Evolutionary conservation across 768 basidiomycete genomes (phyloP), one percentile per base, ranked within the genome.

Genomic region (Panaeolus cyanescens): DNA sequence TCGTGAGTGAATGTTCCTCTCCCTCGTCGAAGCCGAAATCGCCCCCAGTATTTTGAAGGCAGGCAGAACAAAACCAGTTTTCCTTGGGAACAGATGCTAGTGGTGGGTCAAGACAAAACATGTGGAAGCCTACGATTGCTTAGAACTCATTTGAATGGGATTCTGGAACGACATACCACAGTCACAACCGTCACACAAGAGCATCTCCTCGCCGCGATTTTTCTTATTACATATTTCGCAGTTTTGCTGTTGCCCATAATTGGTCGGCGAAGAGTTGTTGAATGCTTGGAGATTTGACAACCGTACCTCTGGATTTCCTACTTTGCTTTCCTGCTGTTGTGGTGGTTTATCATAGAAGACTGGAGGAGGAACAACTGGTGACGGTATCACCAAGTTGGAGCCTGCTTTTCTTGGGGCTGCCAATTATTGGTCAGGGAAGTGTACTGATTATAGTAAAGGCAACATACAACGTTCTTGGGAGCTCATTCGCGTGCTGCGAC

Each of bases 21-120:
- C 97, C 97, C 70, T 98, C 96, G 68, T 98, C 97, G 69, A 99
- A 99, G 31, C 97, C 97, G 68, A 93, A 99, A 75, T 98, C 97
- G 56, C 92, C 92, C 10, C 96, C 96, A 0, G 93, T 96, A 36
- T 88, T 90, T 37, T 95, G 83, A 20, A 99, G 80, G 71, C 97
- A 99, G 3, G 89, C 88, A 67, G 91, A 91, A 73, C 97, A 99
- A 71, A 88, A 98, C 96, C 96, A 99, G 65, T 96, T 90, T 37
- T 95, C 94, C 70, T 90, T 92, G 1, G 97, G 97, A 59, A 99
- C 92, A 2, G 82, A 77, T 8, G 82, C 76, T 57, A 99, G 78
- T 19, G 96, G 96, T 12, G 97, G 97, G 70, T 95, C 91, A 60
- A 99, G 88, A 72, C 97, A 99, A 73, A 92, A 95, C 79, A 92